A percentile compares a stretch with the other conserved stretches of the same genome.
Conservation (phyloP, 2,329 filamentous ascomycete species). For the Neonectria coccinea region DNA sequence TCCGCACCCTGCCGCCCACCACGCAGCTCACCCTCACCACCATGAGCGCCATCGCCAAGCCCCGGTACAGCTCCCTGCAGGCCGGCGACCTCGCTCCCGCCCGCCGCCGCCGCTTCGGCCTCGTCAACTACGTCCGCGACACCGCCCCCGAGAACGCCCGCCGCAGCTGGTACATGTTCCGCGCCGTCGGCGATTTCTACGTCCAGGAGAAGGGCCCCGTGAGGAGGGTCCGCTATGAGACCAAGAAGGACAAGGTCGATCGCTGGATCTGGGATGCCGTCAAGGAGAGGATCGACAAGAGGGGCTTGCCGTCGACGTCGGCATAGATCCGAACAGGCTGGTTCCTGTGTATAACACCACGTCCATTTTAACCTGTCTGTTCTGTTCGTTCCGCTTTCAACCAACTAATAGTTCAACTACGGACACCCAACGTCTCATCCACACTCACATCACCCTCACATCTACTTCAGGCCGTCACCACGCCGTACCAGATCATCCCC, state of each 20-base stretch:
- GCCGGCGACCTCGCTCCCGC: constrained; percentile 53
- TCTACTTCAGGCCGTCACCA: constrained; percentile 35
- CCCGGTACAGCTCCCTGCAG: constrained; percentile 59
- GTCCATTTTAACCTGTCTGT: not conserved
- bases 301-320: constrained; percentile 21
- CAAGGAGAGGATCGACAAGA: constrained; percentile 49
- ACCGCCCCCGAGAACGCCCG: constrained; percentile 49
- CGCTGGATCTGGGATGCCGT: constrained; percentile 57
- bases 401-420: not conserved
- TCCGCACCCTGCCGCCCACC: constrained; percentile 58
- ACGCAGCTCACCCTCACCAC: constrained; percentile 65
- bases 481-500: constrained; percentile 50
- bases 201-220: constrained; percentile 48
- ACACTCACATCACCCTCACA: not conserved
- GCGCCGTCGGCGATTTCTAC: constrained; percentile 54
- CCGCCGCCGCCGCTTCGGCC: constrained; percentile 50
- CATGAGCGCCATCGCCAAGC: constrained; percentile 67
- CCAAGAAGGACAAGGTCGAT: constrained; percentile 49
- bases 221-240: constrained; percentile 41
- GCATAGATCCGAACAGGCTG: not conserved
- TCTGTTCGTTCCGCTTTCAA: not conserved
- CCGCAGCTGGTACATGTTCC: constrained; percentile 56
- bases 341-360: not conserved
- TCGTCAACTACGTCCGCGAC: constrained; percentile 57
- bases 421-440: not conserved